Evolutionary conservation across 176 grass and related monocot genomes (phyloP), one percentile per base, ranked within the genome.

Genomic region (Avena atlantica): DNA sequence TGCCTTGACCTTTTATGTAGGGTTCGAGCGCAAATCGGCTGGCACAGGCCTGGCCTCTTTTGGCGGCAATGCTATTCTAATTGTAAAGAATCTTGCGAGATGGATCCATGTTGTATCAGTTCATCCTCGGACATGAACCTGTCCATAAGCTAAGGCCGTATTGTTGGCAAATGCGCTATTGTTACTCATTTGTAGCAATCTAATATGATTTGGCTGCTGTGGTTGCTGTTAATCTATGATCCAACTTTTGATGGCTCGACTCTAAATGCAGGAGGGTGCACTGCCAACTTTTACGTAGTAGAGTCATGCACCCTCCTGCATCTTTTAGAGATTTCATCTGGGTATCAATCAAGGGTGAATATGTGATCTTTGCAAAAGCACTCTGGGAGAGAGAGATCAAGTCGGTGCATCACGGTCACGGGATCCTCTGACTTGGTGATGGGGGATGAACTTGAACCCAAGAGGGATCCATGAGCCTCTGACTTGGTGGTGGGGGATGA

Each of bases 11-110:
- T 2, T 19, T 56, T 19, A 29, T 17, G 14, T 68, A 66, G n/a
- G 31, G 56, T 79, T 42, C 4, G 64, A 21, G 65, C 5, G 76
- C 23, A 10, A 48, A 49, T 21, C 57, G 50, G 36, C 61, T 23
- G 80, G 47, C 80, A 29, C 42, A 45, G n/a, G 23, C 70, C 45
- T 44, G 10, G 80, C 80, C 80, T 70, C 29, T 64, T 86, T 75
- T 31, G 48, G 74, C 10, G 19, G n/a, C 53, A 67, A 57, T 9
- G 34, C 53, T 80, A 70, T 70, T 58, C 23, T 80, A 73, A 87
- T 71, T 72, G 85, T 80, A 80, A 87, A 87, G 78, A 80, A 80
- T 36, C 66, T 76, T 0, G 73, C 13, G 73, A 50, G 14, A 67
- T 67, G 2, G 36, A 48, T 69, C 17, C 2, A 50, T 61, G 77